These are phyloP conservation scores for Coniochaeta pulveracea DNA, from an alignment of 2,329 filamentous ascomycete species.

Conservation along the genomic window DNA sequence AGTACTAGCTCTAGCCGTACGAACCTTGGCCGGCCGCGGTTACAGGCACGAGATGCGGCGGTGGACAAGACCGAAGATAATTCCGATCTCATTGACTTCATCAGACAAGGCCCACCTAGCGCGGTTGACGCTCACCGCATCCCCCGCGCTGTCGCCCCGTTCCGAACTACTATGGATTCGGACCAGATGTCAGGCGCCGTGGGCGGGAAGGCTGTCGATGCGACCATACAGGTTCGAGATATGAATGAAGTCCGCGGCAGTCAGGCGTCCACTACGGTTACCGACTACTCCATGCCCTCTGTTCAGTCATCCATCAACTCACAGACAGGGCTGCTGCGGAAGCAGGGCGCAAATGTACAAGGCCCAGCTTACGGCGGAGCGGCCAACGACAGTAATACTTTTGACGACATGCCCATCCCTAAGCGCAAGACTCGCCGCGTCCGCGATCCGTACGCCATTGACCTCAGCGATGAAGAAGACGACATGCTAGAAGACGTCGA, in stretches of 20 bases:
- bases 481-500: conserved; percentile 24
- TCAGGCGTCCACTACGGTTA: conserved; percentile 41
- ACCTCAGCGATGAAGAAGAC: conserved; percentile 58
- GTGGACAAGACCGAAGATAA: conserved; percentile 54
- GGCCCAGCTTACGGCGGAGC: conserved; percentile 4
- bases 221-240: conserved; percentile 43
- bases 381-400: conserved; percentile 22
- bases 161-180: conserved; percentile 75
- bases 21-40: conserved; percentile 33
- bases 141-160: conserved; percentile 72
- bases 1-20: conserved; percentile 26
- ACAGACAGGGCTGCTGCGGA: conserved; percentile 55
- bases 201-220: conserved; percentile 46
- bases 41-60: conserved; percentile 62
- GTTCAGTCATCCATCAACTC: conserved; percentile 62
- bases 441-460: conserved; percentile 89
- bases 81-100: conserved; percentile 90
- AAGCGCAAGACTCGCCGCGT: conserved; percentile 66
- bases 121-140: conserved; percentile 55
- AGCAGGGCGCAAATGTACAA: conserved; percentile 17
- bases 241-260: conserved; percentile 37
- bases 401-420: conserved; percentile 45
- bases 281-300: conserved; percentile 44
- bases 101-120: conserved; percentile 70
- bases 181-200: conserved; percentile 54